Base-by-base conservation (phyloP, 1,284 basidiomycete species). In the Moesziomyces sp. region DNA sequence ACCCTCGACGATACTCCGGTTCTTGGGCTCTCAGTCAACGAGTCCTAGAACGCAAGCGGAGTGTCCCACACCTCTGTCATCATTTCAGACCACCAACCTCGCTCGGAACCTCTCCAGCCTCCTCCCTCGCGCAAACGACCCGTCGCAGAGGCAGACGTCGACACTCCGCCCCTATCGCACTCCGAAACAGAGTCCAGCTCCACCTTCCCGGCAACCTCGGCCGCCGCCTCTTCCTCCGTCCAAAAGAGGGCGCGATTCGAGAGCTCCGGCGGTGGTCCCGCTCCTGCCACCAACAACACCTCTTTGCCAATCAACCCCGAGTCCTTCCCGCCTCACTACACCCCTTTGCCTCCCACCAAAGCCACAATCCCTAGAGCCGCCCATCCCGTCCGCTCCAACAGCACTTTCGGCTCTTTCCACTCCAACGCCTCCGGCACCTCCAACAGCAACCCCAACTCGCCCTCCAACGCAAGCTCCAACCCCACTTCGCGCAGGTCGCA, bases 231-330 rank as follows among this genome's bases (percentile, higher is more conserved):
- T 23, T 48, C 56, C 24, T 48, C 63, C 56, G 63, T 64, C 26
- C 46, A 54, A 46, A 73, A 73, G 59, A 67, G 64, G 57, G 64
- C 70, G 52, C 64, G 70, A 35, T 73, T 73, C 60, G 70, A 59
- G 46, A 63, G 52, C 50, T 24, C 60, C 19, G 53, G 59, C 60
- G 60, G 59, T 54, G 60, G 38, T 42, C 46, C 63, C 21, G 28
- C 52, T 40, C 5, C 54, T 38, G 10, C 53, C 43, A 9, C 52
- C 35, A 19, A 30, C 23, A 34, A 14, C 34, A 18, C 26, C 42
- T n/a, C 44, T 10, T 48, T 43, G 14, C 53, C 56, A 10, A 52
- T 73, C 34, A 54, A 56, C 18, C 52, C 64, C 6, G 70, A 73
- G 40, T 30, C 44, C 9, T 26, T 44, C 28, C 38, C 38, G 16